A percentile compares a stretch with the other conserved stretches of the same genome.
Evolutionary conservation across 495 filamentous ascomycete genomes (phyloP).

Genomic region (Aspergillus incahuasiensis): DNA sequence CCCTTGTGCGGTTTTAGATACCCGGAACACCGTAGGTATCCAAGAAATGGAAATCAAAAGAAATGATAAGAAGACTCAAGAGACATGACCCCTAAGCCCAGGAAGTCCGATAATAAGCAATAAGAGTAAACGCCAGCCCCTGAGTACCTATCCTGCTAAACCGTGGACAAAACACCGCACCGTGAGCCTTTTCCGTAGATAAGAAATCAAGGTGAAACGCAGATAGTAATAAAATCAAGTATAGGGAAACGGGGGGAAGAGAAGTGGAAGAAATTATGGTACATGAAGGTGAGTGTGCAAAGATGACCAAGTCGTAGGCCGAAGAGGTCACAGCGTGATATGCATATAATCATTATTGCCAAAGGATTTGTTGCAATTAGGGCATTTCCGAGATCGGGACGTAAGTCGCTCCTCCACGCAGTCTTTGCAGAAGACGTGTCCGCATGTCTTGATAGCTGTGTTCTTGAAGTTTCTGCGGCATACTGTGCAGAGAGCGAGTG

Average conservation of each 20-base stretch:
- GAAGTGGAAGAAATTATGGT: conserved; percentile 30
- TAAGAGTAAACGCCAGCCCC: conserved; percentile 36
- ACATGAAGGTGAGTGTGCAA: conserved; percentile 28
- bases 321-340: conserved; percentile 43
- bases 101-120: conserved; percentile 19
- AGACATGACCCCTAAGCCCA: conserved; percentile 19
- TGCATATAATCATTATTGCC: conserved; percentile 82
- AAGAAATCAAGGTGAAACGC: conserved; percentile 13
- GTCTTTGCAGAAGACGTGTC: conserved; percentile 89
- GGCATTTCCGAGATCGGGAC: conserved; percentile 90
- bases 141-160: conserved; percentile 34
- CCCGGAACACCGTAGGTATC: conserved; percentile 31
- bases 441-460: conserved; percentile 85
- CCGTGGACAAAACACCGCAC: conserved; percentile 39
- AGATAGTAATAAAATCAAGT: conserved; percentile 14
- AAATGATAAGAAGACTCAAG: conserved; percentile 15
- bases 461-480: conserved; percentile 91
- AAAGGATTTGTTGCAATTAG: conserved; percentile 85
- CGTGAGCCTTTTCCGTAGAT: conserved; percentile 32
- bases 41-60: conserved; percentile 20
- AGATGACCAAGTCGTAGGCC: conserved; percentile 9
- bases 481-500: conserved; percentile 81
- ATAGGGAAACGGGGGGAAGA: conserved; percentile 12
- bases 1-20: conserved; percentile 16
- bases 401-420: conserved; percentile 83